Conservation (phyloP, 164 flowering plant species). For the Magnolia sinica region DNA sequence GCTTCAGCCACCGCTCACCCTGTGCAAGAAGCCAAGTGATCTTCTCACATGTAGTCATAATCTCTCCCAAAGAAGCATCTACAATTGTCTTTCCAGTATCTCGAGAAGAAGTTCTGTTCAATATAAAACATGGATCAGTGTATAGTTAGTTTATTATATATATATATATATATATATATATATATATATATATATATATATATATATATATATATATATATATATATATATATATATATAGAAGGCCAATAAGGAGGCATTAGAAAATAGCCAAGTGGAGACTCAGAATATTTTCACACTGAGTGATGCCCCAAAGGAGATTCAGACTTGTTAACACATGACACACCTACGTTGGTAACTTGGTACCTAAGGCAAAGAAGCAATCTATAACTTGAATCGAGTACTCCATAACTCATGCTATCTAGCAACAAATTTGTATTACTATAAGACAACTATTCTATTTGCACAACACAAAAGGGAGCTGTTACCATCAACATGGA, state of each 20-base stretch:
- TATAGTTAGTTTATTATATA: background rate
- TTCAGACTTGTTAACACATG: background rate
- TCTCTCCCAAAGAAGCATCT: slow-evolving; percentile 97
- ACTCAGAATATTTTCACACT: background rate
- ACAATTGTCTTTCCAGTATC: slow-evolving; percentile 99
- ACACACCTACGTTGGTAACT: background rate
- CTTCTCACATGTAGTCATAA: slow-evolving; percentile 99
- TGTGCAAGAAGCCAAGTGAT: slow-evolving; percentile 94
- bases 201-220: background rate
- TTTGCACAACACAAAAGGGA: background rate
- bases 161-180: background rate
- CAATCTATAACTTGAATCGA: background rate
- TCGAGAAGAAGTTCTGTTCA: slow-evolving; percentile 75
- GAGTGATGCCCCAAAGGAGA: background rate
- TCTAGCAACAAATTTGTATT: background rate
- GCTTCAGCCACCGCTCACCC: slow-evolving; percentile 95
- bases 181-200: background rate
- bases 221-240: no score
- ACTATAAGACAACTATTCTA: background rate
- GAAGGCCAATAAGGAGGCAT: no score
- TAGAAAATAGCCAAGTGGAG: no score
- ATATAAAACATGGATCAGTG: slow-evolving; percentile 10
- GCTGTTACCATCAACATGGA: no score
- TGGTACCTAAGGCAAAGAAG: background rate
- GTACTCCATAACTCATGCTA: background rate